Conservation (phyloP, 2,329 filamentous ascomycete species). For the Didymella glomerata region DNA sequence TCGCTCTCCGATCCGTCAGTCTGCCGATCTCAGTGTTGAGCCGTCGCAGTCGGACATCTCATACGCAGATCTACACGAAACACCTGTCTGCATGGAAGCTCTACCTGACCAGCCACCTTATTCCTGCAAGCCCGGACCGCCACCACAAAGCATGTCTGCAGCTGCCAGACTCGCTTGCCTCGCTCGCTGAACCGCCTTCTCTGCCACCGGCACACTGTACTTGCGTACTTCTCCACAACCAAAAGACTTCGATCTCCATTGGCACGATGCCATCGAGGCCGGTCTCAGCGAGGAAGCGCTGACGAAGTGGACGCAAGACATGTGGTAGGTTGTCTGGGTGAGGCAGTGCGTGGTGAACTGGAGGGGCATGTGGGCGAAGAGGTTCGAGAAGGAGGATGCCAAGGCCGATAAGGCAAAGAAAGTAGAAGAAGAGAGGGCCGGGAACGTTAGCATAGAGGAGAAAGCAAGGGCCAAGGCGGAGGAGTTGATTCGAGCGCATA, state of each 20-base stretch:
- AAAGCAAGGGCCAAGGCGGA: no score
- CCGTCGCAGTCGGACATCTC: not conserved
- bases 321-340: not conserved
- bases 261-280: not conserved
- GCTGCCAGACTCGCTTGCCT: not conserved
- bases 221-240: not conserved
- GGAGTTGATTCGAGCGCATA: no score
- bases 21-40: not conserved
- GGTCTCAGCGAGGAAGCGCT: not conserved
- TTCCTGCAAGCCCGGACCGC: not conserved
- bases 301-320: not conserved
- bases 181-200: not conserved
- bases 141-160: not conserved
- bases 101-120: not conserved
- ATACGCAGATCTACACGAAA: not conserved
- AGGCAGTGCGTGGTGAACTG: not conserved
- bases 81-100: not conserved
- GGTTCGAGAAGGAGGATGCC: slow-evolving; percentile 33
- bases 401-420: slow-evolving; percentile 6
- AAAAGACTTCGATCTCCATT: not conserved
- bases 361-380: not conserved
- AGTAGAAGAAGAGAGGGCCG: not conserved
- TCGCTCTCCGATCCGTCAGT: not conserved
- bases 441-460: not conserved
- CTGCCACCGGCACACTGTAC: not conserved